Base-by-base conservation (phyloP, 129 eudicot species). In the Dittrichia graveolens region DNA sequence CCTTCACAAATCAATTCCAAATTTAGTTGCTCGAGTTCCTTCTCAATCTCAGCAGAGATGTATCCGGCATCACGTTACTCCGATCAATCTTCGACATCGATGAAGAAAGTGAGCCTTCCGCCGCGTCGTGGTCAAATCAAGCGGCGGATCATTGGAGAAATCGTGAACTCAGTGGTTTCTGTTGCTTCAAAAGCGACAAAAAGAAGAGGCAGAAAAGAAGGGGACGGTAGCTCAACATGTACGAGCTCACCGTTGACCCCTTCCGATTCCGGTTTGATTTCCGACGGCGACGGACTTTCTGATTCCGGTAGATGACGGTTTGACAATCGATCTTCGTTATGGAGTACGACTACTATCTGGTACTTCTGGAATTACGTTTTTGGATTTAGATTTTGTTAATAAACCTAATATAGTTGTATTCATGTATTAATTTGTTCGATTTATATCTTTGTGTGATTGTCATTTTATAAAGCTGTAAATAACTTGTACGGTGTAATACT, bases 251-350 rank as follows among this genome's bases (percentile, higher is more conserved):
- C 71, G 12, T 12, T 2, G 44, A 65, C 18, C 1, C 12, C 42
- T 46, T 46, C 71, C 12, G 56, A 65, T 11, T 6, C 3, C 48
- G 71, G 41, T 2, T 24, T 65, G 57, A 11, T 11, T 31, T 65
- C 71, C 31, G 71, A 65, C 11, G 71, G 42, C 3, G 10, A 65
- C 11, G 71, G 42, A 5, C 11, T 31, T 45, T 65, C 71, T 24
- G 71, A 65, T 65, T 65, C 71, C 56, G 41, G 71, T 3, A 65
- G 71, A 65, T 65, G 57, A 65, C 49, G 4, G 2, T 5, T 61
- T 61, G 46, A n/a, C 15, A 56, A 24, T 45, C 19, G 55, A 65
- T 65, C 54, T 65, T 41, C 4, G 40, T 3, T 10, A 31, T 65
- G 16, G 34, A 7, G 41, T 44, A 3, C 34, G 38, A 16, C 43